phyloP scores from a whole-genome alignment of 345 rosid species.

The Boechera stricta region DNA sequence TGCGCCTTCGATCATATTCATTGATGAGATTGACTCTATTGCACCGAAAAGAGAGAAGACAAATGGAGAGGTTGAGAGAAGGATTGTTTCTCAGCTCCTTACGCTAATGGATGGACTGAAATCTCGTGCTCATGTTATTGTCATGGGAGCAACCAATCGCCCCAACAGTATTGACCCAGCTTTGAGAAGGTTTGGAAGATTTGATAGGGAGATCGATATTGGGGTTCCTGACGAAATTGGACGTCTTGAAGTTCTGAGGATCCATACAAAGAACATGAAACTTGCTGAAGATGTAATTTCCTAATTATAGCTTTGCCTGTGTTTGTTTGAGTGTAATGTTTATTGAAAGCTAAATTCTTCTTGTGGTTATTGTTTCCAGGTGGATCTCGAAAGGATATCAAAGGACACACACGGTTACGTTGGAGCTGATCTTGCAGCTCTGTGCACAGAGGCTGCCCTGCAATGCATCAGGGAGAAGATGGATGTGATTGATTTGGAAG shows the following conservation, averaged over 20 bases:
- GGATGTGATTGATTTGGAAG: conserved; percentile 98
- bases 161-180: conserved; percentile 98
- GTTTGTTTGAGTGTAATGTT: conserved; percentile 8
- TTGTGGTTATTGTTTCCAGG: conserved; percentile 52
- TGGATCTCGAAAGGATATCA: conserved; percentile 91
- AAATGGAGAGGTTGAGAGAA: conserved; percentile 96
- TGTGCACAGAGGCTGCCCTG: conserved; percentile 96
- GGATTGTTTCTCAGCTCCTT: conserved; percentile 94
- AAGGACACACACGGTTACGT: conserved; percentile 98
- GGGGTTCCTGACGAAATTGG: conserved; percentile 99
- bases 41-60: conserved; percentile 99
- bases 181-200: conserved; percentile 92
- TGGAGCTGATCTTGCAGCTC: conserved; percentile 98
- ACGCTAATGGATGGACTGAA: conserved; percentile 97
- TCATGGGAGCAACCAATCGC: conserved; percentile 98
- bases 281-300: conserved; percentile 78
- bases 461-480: conserved; percentile 99
- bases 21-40: conserved; percentile 94
- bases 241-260: conserved; percentile 96
- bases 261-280: conserved; percentile 98
- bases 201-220: conserved; percentile 93
- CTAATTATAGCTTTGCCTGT: conserved; percentile 2
- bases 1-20: conserved; percentile 94
- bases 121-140: conserved; percentile 93
- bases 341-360: conserved; percentile 20